phyloP scores from a whole-genome alignment of 805 yeast species.

The Ogataea haglerorum region DNA sequence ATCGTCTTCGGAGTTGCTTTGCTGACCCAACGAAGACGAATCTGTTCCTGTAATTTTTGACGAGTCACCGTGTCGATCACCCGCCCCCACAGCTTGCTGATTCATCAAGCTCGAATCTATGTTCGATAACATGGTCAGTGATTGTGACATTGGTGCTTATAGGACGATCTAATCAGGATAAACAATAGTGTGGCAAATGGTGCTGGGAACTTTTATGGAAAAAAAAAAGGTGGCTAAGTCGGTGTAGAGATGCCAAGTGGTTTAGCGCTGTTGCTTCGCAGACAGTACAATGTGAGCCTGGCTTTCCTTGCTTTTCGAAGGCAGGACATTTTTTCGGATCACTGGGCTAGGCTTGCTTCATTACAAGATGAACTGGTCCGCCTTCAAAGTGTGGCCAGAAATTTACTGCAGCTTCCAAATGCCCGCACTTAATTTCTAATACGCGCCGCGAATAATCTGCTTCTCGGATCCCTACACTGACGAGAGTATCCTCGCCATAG shows the following conservation, averaged over 20 bases:
- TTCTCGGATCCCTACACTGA: too few species aligned
- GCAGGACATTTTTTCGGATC: too few species aligned
- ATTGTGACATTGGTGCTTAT: conserved; percentile 12
- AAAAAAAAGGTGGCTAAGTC: conserved; percentile 13
- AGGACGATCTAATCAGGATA: conserved; percentile 1
- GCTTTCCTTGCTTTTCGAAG: too few species aligned
- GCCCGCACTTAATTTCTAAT: too few species aligned
- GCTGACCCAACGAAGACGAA: conserved; percentile 11
- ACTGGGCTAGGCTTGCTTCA: too few species aligned
- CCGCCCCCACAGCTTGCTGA: conserved; percentile 14
- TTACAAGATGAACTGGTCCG: too few species aligned
- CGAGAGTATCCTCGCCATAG: too few species aligned
- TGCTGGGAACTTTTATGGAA: neutral
- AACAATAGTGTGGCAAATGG: conserved; percentile 20
- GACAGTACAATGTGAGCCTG: too few species aligned
- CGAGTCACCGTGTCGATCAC: conserved; percentile 3
- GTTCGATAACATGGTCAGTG: conserved; percentile 19
- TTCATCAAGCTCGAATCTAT: conserved; percentile 20
- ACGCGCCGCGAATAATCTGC: too few species aligned
- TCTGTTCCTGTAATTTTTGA: conserved; percentile 4
- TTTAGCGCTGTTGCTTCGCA: neutral
- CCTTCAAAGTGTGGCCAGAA: too few species aligned
- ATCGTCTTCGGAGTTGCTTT: conserved; percentile 15
- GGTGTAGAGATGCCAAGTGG: conserved; percentile 5
- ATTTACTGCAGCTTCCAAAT: too few species aligned